Percentiles rank a stretch among this genome's conserved stretches.
These are phyloP conservation scores for Scytalidium sp. DNA, from an alignment of 2,329 filamentous ascomycete species.

Conservation along the genomic window DNA sequence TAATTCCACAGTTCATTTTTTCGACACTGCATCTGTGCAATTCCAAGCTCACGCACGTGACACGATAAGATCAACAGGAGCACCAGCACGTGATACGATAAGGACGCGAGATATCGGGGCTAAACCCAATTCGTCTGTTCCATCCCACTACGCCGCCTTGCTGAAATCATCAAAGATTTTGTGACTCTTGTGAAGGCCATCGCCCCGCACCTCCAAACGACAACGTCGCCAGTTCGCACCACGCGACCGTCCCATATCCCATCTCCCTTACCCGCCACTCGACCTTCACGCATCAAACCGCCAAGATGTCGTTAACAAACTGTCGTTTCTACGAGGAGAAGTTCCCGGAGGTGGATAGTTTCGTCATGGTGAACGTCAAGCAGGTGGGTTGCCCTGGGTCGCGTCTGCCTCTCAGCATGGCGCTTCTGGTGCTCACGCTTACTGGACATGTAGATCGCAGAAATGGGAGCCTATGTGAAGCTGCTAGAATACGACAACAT, in stretches of 20 bases:
- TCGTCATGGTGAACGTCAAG: slow-evolving; percentile 99
- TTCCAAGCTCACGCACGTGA: too few species aligned
- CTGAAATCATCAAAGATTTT: not conserved
- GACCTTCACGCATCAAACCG: slow-evolving; percentile 30
- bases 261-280: not conserved
- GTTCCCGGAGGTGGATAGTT: slow-evolving; percentile 97
- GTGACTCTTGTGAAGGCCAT: not conserved
- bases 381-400: slow-evolving; percentile 59
- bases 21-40: too few species aligned
- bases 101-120: not conserved
- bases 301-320: slow-evolving; percentile 91
- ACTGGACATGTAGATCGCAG: slow-evolving; percentile 68
- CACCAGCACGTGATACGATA: not conserved
- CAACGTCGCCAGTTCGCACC: not conserved
- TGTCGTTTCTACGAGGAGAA: slow-evolving; percentile 98
- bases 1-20: too few species aligned
- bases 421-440: not conserved
- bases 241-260: not conserved
- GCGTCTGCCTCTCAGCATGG: not conserved
- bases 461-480: slow-evolving; percentile 99
- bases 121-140: not conserved
- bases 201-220: not conserved
- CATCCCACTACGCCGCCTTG: not conserved
- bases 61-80: too few species aligned
- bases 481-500: slow-evolving; percentile 99